Base-by-base conservation (phyloP, 192 early-diverging fungal species). In the Backusella liffmaniae region DNA sequence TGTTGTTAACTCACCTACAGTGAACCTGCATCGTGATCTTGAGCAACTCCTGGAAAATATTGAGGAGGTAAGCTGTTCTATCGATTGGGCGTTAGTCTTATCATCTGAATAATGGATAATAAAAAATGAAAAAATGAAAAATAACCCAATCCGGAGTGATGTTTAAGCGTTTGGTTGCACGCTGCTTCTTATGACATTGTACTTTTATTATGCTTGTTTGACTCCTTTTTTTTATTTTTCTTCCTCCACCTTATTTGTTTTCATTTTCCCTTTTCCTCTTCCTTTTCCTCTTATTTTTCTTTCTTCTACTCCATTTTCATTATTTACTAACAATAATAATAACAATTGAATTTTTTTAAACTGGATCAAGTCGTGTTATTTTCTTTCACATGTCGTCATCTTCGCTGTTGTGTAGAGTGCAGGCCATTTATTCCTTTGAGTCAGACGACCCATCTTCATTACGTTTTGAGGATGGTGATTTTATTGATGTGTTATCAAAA, bases 391-490 rank as follows among this genome's bases (percentile, higher is more conserved):
- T 71, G 39, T 36, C 72, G 53, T 66, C 66, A 35, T 44, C 56
- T 23, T 73, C 46, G 10, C 59, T 80, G 13, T 37, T 83, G 30
- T 83, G 82, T 72, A 73, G 75, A 59, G 91, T 90, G 32, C 79
- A 88, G 71, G 97, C 96, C n/a, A 82, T 96, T 73, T 97, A 95
- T 82, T 91, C 95, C 80, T 99, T 96, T 86, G 81, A 87, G 70
- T 92, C 93, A 42, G 85, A 88, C 30, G 95, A 96, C 70, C 82
- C 86, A 49, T 91, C 93, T 59, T 90, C 90, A 65, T 89, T 99
- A 53, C 86, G 90, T 5, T 97, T 99, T 82, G 87, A 88, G 69
- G 86, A 90, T 73, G 96, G 93, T 72, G 95, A 97, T 77, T 83
- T 92, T 72, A 96, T 99, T 77, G 91, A 96, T 74, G 97, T 99